Conservation (phyloP, 148 eudicot genomes). For the Heliosperma pusillum region DNA sequence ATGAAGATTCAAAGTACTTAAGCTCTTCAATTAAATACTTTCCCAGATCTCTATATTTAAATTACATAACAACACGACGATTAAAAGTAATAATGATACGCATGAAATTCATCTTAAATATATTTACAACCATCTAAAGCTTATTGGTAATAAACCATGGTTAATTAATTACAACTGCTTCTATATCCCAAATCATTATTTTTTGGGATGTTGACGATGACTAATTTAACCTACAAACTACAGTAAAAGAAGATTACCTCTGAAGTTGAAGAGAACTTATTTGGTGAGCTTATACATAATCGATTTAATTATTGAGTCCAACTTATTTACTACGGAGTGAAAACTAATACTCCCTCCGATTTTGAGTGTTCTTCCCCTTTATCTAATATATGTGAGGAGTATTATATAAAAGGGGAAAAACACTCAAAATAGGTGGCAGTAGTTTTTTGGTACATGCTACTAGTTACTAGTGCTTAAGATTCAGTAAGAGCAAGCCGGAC, state of each 20-base stretch:
- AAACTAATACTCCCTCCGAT: no score
- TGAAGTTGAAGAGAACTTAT: background rate
- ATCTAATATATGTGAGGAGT: no score
- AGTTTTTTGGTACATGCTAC: no score
- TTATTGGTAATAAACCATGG: background rate
- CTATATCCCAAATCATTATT: background rate
- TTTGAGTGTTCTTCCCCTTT: no score
- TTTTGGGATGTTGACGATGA: no score
- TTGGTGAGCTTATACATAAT: background rate
- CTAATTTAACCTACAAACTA: background rate
- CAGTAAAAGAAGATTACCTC: background rate
- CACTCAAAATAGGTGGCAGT: no score
- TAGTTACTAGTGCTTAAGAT: background rate
- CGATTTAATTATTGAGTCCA: background rate
- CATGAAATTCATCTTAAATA: background rate
- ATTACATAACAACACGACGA: no score
- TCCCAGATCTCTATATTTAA: no score
- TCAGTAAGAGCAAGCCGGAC: conserved; percentile 50
- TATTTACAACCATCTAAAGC: background rate
- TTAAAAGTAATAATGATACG: no score
- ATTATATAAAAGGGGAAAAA: no score
- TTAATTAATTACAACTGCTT: background rate
- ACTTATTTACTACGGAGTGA: background rate
- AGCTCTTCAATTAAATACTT: no score
- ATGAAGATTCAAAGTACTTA: no score